phyloP scores from a whole-genome alignment of 805 yeast species.

The Starmerella asiatica region DNA sequence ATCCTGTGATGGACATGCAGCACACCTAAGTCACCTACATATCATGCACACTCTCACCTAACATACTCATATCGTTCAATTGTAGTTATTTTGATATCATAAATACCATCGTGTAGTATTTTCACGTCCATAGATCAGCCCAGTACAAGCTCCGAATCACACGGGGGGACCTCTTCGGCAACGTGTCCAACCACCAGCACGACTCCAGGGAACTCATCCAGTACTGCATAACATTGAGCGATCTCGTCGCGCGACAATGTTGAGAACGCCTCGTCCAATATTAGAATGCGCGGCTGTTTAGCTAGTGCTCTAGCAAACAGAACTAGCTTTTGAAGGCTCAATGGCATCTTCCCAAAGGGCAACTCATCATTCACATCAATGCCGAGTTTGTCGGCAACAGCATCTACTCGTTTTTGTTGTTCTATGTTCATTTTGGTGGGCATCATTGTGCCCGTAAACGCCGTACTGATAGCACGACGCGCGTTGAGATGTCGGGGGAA shows the following conservation, averaged over 20 bases:
- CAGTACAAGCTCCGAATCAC: constrained; percentile 30
- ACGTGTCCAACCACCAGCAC: constrained; percentile 73
- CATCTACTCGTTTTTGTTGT: constrained; percentile 32
- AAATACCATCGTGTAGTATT: too few species aligned
- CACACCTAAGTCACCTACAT: too few species aligned
- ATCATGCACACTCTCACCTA: too few species aligned
- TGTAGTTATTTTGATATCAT: too few species aligned
- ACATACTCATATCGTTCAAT: too few species aligned
- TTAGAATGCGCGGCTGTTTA: constrained; percentile 62
- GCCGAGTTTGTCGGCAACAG: constrained; percentile 36
- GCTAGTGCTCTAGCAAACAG: constrained; percentile 65
- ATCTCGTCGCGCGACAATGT: constrained; percentile 65
- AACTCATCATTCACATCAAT: constrained; percentile 25
- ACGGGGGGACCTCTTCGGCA: constrained; percentile 61
- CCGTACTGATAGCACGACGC: constrained; percentile 52
- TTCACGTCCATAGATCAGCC: not conserved
- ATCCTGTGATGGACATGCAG: too few species aligned
- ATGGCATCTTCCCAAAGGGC: constrained; percentile 36
- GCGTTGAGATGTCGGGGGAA: constrained; percentile 49
- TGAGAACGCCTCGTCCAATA: constrained; percentile 85
- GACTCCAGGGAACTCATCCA: constrained; percentile 51
- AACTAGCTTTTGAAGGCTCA: constrained; percentile 66
- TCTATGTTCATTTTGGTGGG: constrained; percentile 31
- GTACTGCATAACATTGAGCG: constrained; percentile 40
- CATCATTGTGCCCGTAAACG: constrained; percentile 52